These are phyloP conservation scores for Candida insectalens DNA, from an alignment of 805 yeast genomes.

Conservation along the genomic window DNA sequence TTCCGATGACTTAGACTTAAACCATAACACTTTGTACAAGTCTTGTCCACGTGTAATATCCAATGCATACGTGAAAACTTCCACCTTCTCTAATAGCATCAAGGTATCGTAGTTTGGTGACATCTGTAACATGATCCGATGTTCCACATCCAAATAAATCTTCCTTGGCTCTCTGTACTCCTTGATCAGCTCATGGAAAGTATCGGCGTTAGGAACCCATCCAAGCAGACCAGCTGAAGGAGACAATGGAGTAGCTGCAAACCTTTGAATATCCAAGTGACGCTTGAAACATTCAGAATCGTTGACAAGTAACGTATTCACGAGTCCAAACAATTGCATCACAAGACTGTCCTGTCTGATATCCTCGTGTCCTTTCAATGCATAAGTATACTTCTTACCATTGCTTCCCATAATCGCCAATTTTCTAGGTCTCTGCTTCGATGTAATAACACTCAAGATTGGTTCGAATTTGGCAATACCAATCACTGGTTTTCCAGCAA, in stretches of 20 bases:
- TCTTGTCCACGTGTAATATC: conserved; percentile 97
- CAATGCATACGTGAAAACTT: conserved; percentile 90
- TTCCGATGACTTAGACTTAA: conserved; percentile 90
- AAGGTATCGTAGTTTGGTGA: conserved; percentile 92
- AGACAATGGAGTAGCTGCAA: conserved; percentile 89
- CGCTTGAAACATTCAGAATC: conserved; percentile 96
- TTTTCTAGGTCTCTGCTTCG: conserved; percentile 93
- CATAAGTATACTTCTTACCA: conserved; percentile 80
- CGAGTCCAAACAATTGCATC: conserved; percentile 95
- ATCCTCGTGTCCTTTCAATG: conserved; percentile 94
- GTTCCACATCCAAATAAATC: conserved; percentile 84
- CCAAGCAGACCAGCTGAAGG: conserved; percentile 96
- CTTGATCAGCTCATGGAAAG: conserved; percentile 85
- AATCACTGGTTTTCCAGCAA: conserved; percentile 71
- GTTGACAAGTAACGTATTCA: conserved; percentile 76
- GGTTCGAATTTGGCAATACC: conserved; percentile 73
- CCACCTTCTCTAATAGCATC: conserved; percentile 86
- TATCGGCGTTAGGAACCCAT: conserved; percentile 97
- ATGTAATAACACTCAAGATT: conserved; percentile 75
- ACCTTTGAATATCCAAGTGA: conserved; percentile 85
- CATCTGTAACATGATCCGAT: conserved; percentile 93
- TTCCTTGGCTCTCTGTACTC: conserved; percentile 90
- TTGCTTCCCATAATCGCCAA: conserved; percentile 76
- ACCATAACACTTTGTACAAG: conserved; percentile 89
- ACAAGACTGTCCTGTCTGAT: conserved; percentile 95